These are phyloP conservation scores for Tolypocladium nubicola DNA, from an alignment of 2,329 filamentous ascomycete genomes.

Conservation along the genomic window DNA sequence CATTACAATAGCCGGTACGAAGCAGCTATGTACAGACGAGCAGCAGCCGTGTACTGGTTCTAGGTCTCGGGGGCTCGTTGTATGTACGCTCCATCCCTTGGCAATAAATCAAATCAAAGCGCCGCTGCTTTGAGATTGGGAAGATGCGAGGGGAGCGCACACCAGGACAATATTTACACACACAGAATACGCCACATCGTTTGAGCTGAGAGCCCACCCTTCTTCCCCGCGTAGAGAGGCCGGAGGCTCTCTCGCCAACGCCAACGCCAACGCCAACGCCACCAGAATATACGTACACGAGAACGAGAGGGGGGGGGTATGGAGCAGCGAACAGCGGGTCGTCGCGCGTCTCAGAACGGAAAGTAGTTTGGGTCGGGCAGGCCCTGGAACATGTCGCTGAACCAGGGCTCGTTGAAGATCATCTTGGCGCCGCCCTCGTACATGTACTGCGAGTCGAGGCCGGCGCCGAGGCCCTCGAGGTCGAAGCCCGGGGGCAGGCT, in stretches of 20 bases:
- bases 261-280: neutral
- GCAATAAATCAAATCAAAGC: neutral
- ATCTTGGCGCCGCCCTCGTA: conserved; percentile 23
- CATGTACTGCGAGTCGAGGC: conserved; percentile 13
- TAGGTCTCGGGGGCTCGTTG: neutral
- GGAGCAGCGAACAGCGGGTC: neutral
- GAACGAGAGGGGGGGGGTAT: neutral
- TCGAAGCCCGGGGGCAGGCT: conserved; percentile 16
- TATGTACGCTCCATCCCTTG: neutral
- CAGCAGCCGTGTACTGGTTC: neutral
- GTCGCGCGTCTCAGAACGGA: conserved; percentile 14
- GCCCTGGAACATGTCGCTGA: conserved; percentile 24
- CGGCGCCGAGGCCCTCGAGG: conserved; percentile 17
- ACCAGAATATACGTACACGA: neutral
- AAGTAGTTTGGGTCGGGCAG: conserved; percentile 23
- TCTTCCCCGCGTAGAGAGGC: neutral
- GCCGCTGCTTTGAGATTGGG: neutral
- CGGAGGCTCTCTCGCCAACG: neutral
- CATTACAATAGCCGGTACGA: neutral
- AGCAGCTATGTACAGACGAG: neutral
- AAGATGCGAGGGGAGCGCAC: neutral
- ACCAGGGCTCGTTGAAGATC: conserved; percentile 29
- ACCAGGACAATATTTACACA: neutral
- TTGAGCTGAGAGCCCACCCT: neutral
- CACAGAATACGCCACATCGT: neutral